A percentile compares a stretch with the other conserved stretches of the same genome.
Conservation (phyloP, 352 stramenopile species). For the Pilasporangium apinafurcum region DNA sequence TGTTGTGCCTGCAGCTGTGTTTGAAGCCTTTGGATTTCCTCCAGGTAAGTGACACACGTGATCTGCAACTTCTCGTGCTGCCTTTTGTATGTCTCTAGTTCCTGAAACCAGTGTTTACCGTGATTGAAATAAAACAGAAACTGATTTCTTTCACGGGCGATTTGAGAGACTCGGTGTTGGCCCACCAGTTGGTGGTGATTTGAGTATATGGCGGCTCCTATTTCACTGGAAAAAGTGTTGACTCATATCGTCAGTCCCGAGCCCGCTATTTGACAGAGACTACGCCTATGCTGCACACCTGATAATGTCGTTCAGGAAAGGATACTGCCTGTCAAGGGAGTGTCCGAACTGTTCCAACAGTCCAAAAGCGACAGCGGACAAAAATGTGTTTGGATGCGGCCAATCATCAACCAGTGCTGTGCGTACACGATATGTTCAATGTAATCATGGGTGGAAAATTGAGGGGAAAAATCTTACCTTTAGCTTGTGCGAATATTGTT, state of each 20-base stretch:
- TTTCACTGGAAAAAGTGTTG: conserved; percentile 6
- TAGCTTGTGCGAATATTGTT: conserved; percentile 46
- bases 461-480: conserved; percentile 16
- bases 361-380: conserved; percentile 39
- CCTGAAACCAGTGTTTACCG: conserved; percentile 40
- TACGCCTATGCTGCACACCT: neutral
- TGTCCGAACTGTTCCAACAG: conserved; percentile 39
- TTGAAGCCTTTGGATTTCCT: conserved; percentile 27
- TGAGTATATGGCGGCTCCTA: conserved; percentile 29
- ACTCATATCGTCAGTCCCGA: neutral
- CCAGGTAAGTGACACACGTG: conserved; percentile 13
- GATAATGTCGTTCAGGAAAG: conserved; percentile 36
- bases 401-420: conserved; percentile 30
- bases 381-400: conserved; percentile 44
- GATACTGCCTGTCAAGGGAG: conserved; percentile 37
- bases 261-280: neutral
- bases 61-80: conserved; percentile 10
- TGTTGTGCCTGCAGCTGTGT: conserved; percentile 37
- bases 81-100: conserved; percentile 17
- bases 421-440: neutral
- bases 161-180: neutral
- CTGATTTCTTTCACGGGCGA: conserved; percentile 3
- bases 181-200: conserved; percentile 25
- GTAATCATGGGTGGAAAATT: neutral
- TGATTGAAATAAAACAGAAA: conserved; percentile 44